These are phyloP conservation scores for Hyphopichia pseudoburtonii DNA, from an alignment of 1,139 yeast species.

Conservation along the genomic window DNA sequence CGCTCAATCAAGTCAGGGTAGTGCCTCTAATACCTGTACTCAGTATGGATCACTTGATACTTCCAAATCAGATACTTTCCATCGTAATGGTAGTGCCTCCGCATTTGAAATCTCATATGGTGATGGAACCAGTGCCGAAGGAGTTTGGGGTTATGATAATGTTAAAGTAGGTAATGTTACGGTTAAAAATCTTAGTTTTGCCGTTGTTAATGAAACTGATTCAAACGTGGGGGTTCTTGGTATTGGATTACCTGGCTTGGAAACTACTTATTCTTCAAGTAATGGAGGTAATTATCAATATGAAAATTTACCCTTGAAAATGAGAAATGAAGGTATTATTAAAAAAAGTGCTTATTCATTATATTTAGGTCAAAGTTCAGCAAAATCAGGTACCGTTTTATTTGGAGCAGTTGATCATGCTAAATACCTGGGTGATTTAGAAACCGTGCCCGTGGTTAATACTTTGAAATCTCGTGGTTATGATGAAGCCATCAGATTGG, in stretches of 20 bases:
- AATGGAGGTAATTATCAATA: constrained; percentile 13
- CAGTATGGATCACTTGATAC: constrained; percentile 41
- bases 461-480: constrained; percentile 16
- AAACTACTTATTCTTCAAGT: constrained; percentile 29
- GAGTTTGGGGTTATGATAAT: constrained; percentile 55
- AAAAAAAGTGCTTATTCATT: constrained; percentile 51
- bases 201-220: constrained; percentile 45
- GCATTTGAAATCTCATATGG: constrained; percentile 55
- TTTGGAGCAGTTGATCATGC: constrained; percentile 56
- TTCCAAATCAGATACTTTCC: constrained; percentile 30
- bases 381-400: constrained; percentile 35
- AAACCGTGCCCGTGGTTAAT: constrained; percentile 30
- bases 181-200: constrained; percentile 50
- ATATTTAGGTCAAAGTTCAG: constrained; percentile 16
- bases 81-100: constrained; percentile 31
- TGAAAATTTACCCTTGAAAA: constrained; percentile 29
- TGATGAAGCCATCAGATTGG: constrained; percentile 24
- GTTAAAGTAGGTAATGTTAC: constrained; percentile 39
- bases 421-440: constrained; percentile 40
- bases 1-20: constrained; percentile 2
- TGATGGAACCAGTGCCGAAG: constrained; percentile 60
- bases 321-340: constrained; percentile 45
- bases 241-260: constrained; percentile 54
- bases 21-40: constrained; percentile 30
- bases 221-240: constrained; percentile 53